These are phyloP conservation scores for Vinca major DNA, from an alignment of 305 asterid genomes.

Conservation along the genomic window DNA sequence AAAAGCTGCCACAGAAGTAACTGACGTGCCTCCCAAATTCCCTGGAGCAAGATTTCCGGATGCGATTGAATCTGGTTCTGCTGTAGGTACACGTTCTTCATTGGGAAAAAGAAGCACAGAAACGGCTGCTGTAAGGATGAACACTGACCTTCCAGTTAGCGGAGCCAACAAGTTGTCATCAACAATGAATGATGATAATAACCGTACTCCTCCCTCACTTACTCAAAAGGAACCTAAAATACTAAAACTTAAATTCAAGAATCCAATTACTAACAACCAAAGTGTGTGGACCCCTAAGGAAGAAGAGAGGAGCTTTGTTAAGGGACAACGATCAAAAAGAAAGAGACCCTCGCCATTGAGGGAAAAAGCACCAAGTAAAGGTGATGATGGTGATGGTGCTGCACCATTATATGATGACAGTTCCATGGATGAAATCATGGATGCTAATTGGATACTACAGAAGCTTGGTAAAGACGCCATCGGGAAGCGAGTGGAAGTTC, in stretches of 20 bases:
- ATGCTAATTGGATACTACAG: constrained; percentile 90
- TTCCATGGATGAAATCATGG: constrained; percentile 59
- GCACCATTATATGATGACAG: constrained; percentile 38
- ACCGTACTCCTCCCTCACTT: constrained; percentile 24
- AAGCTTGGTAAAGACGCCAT: constrained; percentile 90
- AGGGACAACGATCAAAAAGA: constrained; percentile 86
- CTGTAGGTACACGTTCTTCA: constrained; percentile 26
- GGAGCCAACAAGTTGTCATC: constrained; percentile 39
- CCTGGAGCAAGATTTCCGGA: constrained; percentile 30
- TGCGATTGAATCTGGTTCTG: constrained; percentile 39
- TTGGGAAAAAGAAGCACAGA: constrained; percentile 45
- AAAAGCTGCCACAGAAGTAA: constrained; percentile 35
- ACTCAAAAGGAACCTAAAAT: constrained; percentile 43
- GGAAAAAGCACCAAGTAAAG: constrained; percentile 26
- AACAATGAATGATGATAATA: constrained; percentile 25
- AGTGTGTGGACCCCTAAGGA: constrained; percentile 38
- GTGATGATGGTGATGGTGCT: constrained; percentile 46
- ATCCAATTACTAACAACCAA: constrained; percentile 43
- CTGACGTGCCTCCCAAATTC: constrained; percentile 31
- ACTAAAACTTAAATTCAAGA: constrained; percentile 67
- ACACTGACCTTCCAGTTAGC: constrained; percentile 33
- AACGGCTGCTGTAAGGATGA: constrained; percentile 30
- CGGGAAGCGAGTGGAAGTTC: constrained; percentile 93
- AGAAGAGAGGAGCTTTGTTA: constrained; percentile 51
- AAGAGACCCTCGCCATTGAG: constrained; percentile 41